Evolutionary conservation across 2,329 filamentous ascomycete species (phyloP), one percentile per base, ranked within the genome.

Genomic region (Colletotrichum aenigma): DNA sequence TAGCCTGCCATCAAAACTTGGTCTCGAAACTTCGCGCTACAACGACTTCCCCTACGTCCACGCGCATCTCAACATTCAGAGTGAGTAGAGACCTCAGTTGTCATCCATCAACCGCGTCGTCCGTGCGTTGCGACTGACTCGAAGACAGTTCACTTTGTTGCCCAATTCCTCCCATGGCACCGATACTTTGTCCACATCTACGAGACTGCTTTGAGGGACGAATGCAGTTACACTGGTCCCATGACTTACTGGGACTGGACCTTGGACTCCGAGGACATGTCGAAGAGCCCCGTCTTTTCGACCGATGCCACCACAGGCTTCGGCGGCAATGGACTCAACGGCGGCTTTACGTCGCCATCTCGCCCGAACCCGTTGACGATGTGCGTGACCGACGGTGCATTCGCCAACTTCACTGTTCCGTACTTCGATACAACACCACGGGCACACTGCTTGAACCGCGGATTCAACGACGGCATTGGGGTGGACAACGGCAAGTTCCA

Each of bases 211-310:
- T 78, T 85, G 7, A 61, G 75, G 16, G 71, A 80, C 15, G 69
- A 66, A n/a, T 83, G 83, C 69, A 79, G 76, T 28, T 83, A 82
- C 64, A 52, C 58, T 1, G 76, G 76, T 7, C 43, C 69, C 36
- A 71, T 55, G 34, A 75, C 71, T 16, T 84, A 84, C 77, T 85
- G 83, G 83, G 81, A 85, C 70, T 85, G 84, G 84, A 80, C 79
- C 6, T 78, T 81, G 3, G 83, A 85, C 65, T 79, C 77, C 65
- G 71, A 76, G 15, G 76, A 79, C 72, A 68, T 83, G 10, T 76
- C 76, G 21, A 62, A 66, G 12, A 78, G 82, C 7, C 74, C 81
- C 26, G 76, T 83, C n/a, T 76, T 78, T 32, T 71, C 68, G 1
- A 30, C 38, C 52, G 77, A 79, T 18, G 18, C 68, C 4, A 55